Percentiles rank a stretch among this genome's conserved stretches.
These are phyloP conservation scores for Metschnikowia vanudenii DNA, from an alignment of 805 yeast genomes.

Conservation along the genomic window DNA sequence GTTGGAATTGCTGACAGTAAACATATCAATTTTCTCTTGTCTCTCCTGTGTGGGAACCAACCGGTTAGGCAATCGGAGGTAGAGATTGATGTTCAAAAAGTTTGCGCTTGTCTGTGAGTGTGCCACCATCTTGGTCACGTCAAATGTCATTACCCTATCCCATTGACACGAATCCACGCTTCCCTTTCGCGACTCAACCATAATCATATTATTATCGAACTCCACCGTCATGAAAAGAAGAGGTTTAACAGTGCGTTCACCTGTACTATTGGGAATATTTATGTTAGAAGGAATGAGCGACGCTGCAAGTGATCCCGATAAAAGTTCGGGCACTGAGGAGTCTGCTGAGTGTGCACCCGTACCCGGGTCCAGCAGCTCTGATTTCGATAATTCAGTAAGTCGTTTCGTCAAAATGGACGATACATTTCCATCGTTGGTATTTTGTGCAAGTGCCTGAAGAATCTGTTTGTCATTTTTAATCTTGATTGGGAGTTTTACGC, in stretches of 20 bases:
- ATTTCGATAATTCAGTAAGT: conserved; percentile 11
- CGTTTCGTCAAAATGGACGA: conserved; percentile 13
- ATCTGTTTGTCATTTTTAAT: conserved; percentile 63
- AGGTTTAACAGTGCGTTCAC: conserved; percentile 52
- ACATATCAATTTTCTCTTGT: conserved; percentile 26
- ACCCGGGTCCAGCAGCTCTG: conserved; percentile 9
- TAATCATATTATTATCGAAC: conserved; percentile 90
- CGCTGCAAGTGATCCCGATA: conserved; percentile 35
- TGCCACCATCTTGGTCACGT: conserved; percentile 52
- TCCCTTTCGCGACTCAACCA: conserved; percentile 84
- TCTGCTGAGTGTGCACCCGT: conserved; percentile 3
- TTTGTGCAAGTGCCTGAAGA: conserved; percentile 61
- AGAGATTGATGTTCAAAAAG: conserved; percentile 68
- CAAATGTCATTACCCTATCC: conserved; percentile 89
- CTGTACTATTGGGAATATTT: conserved; percentile 49
- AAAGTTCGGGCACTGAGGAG: conserved; percentile 22
- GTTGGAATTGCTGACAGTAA: conserved; percentile 35
- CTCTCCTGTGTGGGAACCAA: conserved; percentile 47
- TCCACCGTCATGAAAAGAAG: conserved; percentile 85
- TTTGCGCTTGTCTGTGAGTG: conserved; percentile 45
- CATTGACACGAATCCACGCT: conserved; percentile 75
- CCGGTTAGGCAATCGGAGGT: conserved; percentile 71
- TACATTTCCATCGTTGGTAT: conserved; percentile 36
- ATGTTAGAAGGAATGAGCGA: conserved; percentile 49
- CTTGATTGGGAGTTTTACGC: conserved; percentile 67